Evolutionary conservation across 176 grass and related monocot species (phyloP), one percentile per base, ranked within the genome.

Genomic region (Musa itinerans): DNA sequence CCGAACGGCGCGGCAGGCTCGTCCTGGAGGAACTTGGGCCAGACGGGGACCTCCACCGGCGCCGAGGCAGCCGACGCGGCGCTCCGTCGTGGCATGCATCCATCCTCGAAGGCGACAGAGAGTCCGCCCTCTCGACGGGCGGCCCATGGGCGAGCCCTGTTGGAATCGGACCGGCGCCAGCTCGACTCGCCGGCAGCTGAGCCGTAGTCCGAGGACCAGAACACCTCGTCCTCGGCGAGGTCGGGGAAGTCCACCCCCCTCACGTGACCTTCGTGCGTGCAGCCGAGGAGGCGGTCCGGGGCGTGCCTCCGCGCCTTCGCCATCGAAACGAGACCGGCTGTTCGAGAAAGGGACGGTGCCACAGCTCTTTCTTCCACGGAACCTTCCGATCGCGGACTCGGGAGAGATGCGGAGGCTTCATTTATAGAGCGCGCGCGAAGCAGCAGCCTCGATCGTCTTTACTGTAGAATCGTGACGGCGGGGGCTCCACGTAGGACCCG

Each of bases 141-240:
- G 24, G 26, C 15, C 14, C 52, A 2, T 4, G 9, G 14, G 2
- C 8, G 52, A 24, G 51, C 8, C 8, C 65, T 23, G 23, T 50
- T 17, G 21, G 19, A 4, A 13, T 54, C 76, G 10, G 51, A 52
- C 23, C 12, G 77, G 11, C 23, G 52, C 53, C 65, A 25, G 19
- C 19, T 21, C 16, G 19, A 27, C 19, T 64, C 16, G 23, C 26
- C 14, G 21, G 27, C 26, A 11, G 22, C 20, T 17, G 25, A 27
- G 67, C 12, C 2, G 67, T 17, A 48, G 74, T 5, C 25, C 21
- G 19, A 15, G 8, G 25, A 16, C 65, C 65, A 79, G 65, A 79
- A 69, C 53, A 79, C 77, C 1, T 79, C 66, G 16, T 70, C 77
- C 65, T 79, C 77, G 7, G 53, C 16, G 77, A 79, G 77, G 15